Evolutionary conservation across 1,284 basidiomycete genomes (phyloP).

Genomic region (Mycena sp.): DNA sequence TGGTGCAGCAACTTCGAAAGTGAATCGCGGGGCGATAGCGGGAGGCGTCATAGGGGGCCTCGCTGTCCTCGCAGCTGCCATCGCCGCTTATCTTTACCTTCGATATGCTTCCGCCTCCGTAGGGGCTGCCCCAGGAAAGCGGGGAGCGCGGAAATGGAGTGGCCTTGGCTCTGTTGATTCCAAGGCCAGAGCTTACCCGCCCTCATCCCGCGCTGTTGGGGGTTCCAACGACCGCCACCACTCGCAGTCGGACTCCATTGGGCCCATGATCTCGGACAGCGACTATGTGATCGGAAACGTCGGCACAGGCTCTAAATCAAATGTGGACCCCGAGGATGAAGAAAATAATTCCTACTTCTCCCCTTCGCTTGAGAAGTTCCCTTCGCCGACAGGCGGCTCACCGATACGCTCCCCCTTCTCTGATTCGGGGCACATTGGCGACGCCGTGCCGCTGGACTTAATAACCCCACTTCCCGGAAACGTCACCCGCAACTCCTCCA

Average conservation of each 20-base stretch:
- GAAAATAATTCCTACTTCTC: conserved; percentile 31
- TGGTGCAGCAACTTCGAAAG: conserved; percentile 26
- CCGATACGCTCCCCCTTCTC: conserved; percentile 27
- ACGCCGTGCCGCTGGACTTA: conserved; percentile 22
- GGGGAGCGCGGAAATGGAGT: conserved; percentile 43
- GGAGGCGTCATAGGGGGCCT: conserved; percentile 53
- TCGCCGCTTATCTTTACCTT: conserved; percentile 48
- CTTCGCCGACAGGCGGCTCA: conserved; percentile 25
- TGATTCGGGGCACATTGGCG: conserved; percentile 32
- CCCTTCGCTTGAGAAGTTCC: conserved; percentile 42
- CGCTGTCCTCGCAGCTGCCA: conserved; percentile 38
- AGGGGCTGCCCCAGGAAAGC: conserved; percentile 1
- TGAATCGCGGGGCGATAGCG: conserved; percentile 50
- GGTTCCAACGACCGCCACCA: conserved; percentile 26
- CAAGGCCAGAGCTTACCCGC: conserved; percentile 32
- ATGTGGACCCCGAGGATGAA: conserved; percentile 8
- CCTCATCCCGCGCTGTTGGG: conserved; percentile 1
- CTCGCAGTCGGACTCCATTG: conserved; percentile 39
- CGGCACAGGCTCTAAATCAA: conserved; percentile 21
- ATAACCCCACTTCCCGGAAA: conserved; percentile 24
- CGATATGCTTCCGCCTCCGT: conserved; percentile 33
- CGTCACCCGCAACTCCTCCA: conserved; percentile 29
- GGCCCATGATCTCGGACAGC: conserved; percentile 33
- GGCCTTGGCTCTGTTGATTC: conserved; percentile 48
- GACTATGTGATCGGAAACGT: conserved; percentile 35